Evolutionary conservation across 305 asterid species (phyloP).

Genomic region (Stenogyne calaminthoides): DNA sequence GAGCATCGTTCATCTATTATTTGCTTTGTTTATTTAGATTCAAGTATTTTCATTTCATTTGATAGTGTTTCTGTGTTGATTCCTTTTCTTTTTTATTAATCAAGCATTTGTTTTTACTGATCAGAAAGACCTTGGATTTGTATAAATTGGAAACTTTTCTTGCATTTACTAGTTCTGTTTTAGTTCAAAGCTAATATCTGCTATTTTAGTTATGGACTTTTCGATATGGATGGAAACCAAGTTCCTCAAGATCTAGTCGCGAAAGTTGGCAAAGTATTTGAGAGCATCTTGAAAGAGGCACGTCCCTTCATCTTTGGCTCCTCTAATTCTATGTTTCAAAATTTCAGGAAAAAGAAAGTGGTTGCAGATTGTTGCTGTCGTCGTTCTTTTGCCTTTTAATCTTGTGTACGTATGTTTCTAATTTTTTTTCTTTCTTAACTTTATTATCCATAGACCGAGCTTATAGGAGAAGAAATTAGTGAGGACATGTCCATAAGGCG

Average conservation of each 20-base stretch:
- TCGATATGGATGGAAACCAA: slow-evolving; percentile 82
- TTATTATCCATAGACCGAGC: slow-evolving; percentile 55
- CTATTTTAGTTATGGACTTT: slow-evolving; percentile 71
- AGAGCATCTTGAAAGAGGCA: slow-evolving; percentile 82
- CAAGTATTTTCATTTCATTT: background rate
- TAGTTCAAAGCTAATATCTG: slow-evolving; percentile 10
- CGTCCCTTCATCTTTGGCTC: slow-evolving; percentile 16
- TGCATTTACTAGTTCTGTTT: background rate
- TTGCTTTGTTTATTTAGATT: background rate
- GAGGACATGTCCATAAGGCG: slow-evolving; percentile 78
- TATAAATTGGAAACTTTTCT: background rate
- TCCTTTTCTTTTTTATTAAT: background rate
- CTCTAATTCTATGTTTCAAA: background rate
- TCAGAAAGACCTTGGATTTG: background rate
- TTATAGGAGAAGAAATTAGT: slow-evolving; percentile 55
- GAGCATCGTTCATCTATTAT: background rate
- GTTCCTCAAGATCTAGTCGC: slow-evolving; percentile 81
- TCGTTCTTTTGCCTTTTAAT: background rate
- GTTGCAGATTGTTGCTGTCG: background rate
- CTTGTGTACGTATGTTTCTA: slow-evolving; percentile 3
- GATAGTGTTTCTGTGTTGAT: background rate
- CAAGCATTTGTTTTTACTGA: background rate
- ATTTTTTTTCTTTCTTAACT: slow-evolving; percentile 6
- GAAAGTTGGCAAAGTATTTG: slow-evolving; percentile 76
- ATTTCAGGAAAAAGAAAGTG: background rate